These are phyloP conservation scores for Penicillium parvum DNA, from an alignment of 495 filamentous ascomycete genomes.

Conservation along the genomic window DNA sequence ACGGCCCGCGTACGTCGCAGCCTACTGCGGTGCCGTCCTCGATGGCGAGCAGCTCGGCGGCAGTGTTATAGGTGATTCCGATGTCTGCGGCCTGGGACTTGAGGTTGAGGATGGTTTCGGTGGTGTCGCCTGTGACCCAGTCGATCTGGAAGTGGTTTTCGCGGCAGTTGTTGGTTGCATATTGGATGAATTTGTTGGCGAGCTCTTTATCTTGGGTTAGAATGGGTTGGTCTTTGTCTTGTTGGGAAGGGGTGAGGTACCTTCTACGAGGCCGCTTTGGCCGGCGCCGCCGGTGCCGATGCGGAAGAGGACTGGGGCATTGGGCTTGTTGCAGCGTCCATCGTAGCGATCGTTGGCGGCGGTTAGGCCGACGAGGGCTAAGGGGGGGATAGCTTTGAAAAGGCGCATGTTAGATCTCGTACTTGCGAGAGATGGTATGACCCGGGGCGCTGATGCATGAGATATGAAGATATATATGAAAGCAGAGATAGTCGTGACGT, in stretches of 20 bases:
- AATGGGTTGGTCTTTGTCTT: too few species aligned
- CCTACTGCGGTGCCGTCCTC: conserved; percentile 24
- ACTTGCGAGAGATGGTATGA: too few species aligned
- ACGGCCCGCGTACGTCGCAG: conserved; percentile 30
- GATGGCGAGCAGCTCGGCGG: conserved; percentile 39
- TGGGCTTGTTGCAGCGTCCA: conserved; percentile 16
- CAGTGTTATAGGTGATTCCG: conserved; percentile 38
- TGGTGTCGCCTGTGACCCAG: conserved; percentile 42
- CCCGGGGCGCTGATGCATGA: too few species aligned
- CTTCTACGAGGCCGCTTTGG: conserved; percentile 32
- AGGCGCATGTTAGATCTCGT: too few species aligned
- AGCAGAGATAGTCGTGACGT: too few species aligned
- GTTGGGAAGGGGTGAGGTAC: conserved; percentile 11
- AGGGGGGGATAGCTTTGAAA: too few species aligned
- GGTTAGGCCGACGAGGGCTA: too few species aligned
- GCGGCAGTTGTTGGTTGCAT: conserved; percentile 22
- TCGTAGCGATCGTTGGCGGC: too few species aligned
- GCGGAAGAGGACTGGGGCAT: conserved; percentile 20
- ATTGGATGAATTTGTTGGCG: conserved; percentile 34
- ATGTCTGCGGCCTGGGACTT: conserved; percentile 29
- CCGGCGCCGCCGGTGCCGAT: conserved; percentile 41
- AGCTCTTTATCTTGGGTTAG: too few species aligned
- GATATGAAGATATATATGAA: too few species aligned
- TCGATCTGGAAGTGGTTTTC: conserved; percentile 30
- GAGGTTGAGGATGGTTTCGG: conserved; percentile 38